Evolutionary conservation across 208 protist genomes (phyloP).

Genomic region (Leishmania arabica): DNA sequence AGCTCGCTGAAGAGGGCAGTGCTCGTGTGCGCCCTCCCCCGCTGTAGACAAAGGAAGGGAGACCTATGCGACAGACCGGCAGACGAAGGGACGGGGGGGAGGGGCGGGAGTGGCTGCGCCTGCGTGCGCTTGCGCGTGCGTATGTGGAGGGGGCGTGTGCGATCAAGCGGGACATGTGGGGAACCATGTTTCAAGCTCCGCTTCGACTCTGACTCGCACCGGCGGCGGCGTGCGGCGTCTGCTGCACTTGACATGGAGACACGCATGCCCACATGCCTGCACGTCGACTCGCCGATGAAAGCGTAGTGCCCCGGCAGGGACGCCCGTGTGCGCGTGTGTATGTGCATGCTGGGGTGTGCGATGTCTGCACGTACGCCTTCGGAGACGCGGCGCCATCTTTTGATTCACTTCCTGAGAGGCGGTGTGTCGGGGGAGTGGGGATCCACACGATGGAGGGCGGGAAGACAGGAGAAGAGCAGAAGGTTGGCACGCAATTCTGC

Average conservation of each 20-base stretch:
- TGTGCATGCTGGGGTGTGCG: too few species aligned
- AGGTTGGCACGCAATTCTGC: not conserved
- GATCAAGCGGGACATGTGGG: not conserved
- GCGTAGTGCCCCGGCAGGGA: too few species aligned
- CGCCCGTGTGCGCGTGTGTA: too few species aligned
- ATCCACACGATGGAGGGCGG: not conserved
- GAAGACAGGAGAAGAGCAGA: not conserved
- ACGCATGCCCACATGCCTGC: not conserved
- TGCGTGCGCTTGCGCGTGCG: not conserved
- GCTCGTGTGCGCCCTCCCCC: not conserved
- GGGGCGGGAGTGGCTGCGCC: not conserved
- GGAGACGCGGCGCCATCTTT: too few species aligned
- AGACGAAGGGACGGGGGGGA: not conserved
- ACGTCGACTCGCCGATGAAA: not conserved
- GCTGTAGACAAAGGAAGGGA: conserved; percentile 9
- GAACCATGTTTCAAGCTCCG: not conserved
- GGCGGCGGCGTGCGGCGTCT: not conserved
- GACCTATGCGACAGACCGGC: not conserved
- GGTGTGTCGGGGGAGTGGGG: not conserved
- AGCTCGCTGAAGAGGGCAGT: not conserved
- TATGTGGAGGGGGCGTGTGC: not conserved
- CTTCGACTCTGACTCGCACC: not conserved
- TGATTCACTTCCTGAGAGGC: too few species aligned
- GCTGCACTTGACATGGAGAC: not conserved
- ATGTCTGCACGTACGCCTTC: too few species aligned